Evolutionary conservation across 176 grass and related monocot genomes (phyloP).

Genomic region (Bromus sterilis): DNA sequence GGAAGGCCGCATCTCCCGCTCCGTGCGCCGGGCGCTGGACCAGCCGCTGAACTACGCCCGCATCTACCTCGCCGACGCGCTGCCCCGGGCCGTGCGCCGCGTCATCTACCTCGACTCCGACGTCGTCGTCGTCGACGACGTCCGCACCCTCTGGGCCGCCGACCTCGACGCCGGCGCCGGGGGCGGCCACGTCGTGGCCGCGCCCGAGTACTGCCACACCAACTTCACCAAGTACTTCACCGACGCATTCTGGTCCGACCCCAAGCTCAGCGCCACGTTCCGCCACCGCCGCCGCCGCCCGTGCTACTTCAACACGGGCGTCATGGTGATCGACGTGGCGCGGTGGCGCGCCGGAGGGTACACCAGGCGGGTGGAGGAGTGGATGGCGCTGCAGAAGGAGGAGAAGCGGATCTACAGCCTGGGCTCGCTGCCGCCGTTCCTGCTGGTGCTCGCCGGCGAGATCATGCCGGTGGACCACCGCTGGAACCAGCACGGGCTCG

Average conservation of each 20-base stretch:
- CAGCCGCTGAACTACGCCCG: conserved; percentile 95
- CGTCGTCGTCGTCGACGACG: conserved; percentile 72
- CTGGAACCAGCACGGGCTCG: conserved; percentile 87
- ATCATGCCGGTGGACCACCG: conserved; percentile 71
- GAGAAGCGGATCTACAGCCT: conserved; percentile 64
- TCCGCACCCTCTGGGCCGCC: conserved; percentile 57
- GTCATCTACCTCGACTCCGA: conserved; percentile 96
- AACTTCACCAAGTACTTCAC: conserved; percentile 98
- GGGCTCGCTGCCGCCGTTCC: conserved; percentile 70
- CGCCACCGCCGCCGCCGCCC: conserved; percentile 11
- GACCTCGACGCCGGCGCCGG: conserved; percentile 8
- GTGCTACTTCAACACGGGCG: conserved; percentile 87
- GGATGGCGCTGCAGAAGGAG: conserved; percentile 84
- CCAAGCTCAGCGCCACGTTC: conserved; percentile 29
- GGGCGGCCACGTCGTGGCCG: conserved; percentile 38
- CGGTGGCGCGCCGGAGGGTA: conserved; percentile 38
- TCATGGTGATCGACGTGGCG: conserved; percentile 79
- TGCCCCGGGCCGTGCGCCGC: conserved; percentile 34
- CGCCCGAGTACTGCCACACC: conserved; percentile 87
- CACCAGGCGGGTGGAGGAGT: conserved; percentile 55
- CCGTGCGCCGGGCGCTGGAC: conserved; percentile 79
- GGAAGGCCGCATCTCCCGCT: conserved; percentile 64
- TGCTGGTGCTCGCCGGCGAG: conserved; percentile 65
- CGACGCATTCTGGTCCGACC: conserved; percentile 71
- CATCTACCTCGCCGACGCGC: conserved; percentile 83